These are phyloP conservation scores for Fusarium secorum DNA, from an alignment of 2,329 filamentous ascomycete species.

Conservation along the genomic window DNA sequence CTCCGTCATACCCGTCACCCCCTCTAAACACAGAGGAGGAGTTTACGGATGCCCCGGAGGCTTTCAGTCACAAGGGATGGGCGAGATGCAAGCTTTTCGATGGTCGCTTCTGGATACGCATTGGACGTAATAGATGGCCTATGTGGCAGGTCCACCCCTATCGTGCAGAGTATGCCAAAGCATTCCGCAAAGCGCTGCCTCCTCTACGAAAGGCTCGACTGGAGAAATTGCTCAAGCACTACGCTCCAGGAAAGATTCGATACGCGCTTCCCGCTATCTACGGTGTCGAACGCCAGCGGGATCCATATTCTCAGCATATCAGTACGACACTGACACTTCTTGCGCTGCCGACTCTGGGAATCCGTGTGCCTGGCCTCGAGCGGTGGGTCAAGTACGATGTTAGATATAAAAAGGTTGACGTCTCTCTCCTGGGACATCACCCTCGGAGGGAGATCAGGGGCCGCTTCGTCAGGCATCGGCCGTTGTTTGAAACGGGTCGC, in stretches of 20 bases:
- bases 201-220: slow-evolving; percentile 46
- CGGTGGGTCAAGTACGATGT: slow-evolving; percentile 59
- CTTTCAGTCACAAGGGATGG: slow-evolving; percentile 46
- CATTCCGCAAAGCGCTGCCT: slow-evolving; percentile 56
- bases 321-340: slow-evolving; percentile 52
- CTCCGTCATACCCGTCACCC: slow-evolving; percentile 28
- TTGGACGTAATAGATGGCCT: slow-evolving; percentile 54
- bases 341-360: slow-evolving; percentile 61
- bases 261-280: slow-evolving; percentile 66
- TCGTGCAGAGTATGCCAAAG: slow-evolving; percentile 52
- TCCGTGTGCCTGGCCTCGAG: slow-evolving; percentile 56
- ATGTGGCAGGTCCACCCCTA: slow-evolving; percentile 57
- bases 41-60: background rate
- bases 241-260: slow-evolving; percentile 63
- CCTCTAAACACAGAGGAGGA: slow-evolving; percentile 10
- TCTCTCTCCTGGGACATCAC: slow-evolving; percentile 46
- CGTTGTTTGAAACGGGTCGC: slow-evolving; percentile 15
- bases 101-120: slow-evolving; percentile 67
- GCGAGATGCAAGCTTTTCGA: slow-evolving; percentile 58
- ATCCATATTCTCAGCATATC: slow-evolving; percentile 39
- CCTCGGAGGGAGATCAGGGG: slow-evolving; percentile 21
- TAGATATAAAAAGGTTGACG: slow-evolving; percentile 60
- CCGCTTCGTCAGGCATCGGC: slow-evolving; percentile 3
- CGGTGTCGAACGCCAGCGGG: slow-evolving; percentile 47
- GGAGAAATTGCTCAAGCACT: slow-evolving; percentile 54